Evolutionary conservation across 352 stramenopile species (phyloP), one percentile per base, ranked within the genome.

Genomic region (Pythium dissimile): DNA sequence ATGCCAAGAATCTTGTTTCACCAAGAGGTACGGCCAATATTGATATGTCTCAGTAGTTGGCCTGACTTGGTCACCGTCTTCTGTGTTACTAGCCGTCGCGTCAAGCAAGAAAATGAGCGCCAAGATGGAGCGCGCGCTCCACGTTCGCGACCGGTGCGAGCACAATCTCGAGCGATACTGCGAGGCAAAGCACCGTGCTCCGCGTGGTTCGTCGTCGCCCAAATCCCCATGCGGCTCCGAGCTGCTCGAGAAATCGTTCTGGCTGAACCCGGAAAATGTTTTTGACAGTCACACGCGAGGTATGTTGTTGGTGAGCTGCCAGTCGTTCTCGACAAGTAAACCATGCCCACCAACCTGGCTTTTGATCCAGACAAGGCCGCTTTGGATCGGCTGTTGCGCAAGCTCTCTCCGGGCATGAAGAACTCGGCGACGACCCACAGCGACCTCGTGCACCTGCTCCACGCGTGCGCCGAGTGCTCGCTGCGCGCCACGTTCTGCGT

Each of bases 341-440:
- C 2, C 37, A 24, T 20, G 10, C 23, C 37, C 11, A n/a, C 15
- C 54, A 12, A 44, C 28, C 43, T 20, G 47, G n/a, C 28, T 62
- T 28, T 65, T n/a, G 0, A 47, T 52, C 13, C 32, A 89, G 80
- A 89, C 37, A 85, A 80, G 18, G 58, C 57, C 16, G 67, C 72
- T 5, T 68, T 86, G n/a, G 73, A 89, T 52, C 62, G 77, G 1
- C 59, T 89, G 23, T 62, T 91, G 50, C 61, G 80, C 15, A 86
- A 84, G 44, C 68, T 91, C 4, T 84, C 80, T 0, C 80, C 80
- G 5, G 70, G 71, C 7, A 78, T 88, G 51, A 83, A 77, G 28
- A 84, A 83, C 41, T 68, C 68, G 13, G 74, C 67, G 8, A 73
- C 69, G 23, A 84, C 78, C 21, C 73, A 88, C 57, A 26, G 39